Evolutionary conservation across 148 eudicot genomes (phyloP), one percentile per base, ranked within the genome.

Genomic region (Spergularia bocconei): DNA sequence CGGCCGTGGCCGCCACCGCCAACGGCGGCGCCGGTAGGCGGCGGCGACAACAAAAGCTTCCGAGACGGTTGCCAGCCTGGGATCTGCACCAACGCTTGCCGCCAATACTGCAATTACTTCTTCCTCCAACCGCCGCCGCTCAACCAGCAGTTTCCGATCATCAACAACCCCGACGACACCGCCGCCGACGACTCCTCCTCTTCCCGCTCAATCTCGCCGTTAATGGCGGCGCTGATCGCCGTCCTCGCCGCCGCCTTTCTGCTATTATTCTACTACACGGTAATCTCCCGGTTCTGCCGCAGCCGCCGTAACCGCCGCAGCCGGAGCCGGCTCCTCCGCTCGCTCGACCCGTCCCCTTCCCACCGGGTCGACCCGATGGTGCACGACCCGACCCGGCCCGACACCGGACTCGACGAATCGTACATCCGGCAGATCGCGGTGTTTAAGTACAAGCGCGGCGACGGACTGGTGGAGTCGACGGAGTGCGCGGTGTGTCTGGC

Each of bases 401-500:
- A 41, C 6, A 25, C 63, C 61, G 51, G 97, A 0, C 58, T 91
- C 33, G 91, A 89, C 50, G 89, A 88, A 60, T 2, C 86, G 0
- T 76, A 84, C 21, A 88, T 92, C 23, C 86, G 86, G 23, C 86
- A 83, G 73, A 92, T 92, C 62, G 55, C 91, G 1, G 85, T 90
- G 1, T 87, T 74, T 63, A 87, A 77, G 81, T 92, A 85, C 79
- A 76, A 59, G 41, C 84, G 78, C 47, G 85, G 73, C 11, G 94
- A 92, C 5, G 89, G 89, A 0, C 16, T 86, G 2, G 57, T 88
- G 9, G 94, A 88, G 33, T 87, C 87, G 13, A 76, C 84, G 0
- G 97, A 92, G 36, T 92, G 97, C 44, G 88, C 94, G 0, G 94
- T 92, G 9, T 92, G 97, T 56, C 53, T 90, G 0, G 82, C 70